Evolutionary conservation across 1,284 basidiomycete genomes (phyloP).

Genomic region (Leccinum fallax): DNA sequence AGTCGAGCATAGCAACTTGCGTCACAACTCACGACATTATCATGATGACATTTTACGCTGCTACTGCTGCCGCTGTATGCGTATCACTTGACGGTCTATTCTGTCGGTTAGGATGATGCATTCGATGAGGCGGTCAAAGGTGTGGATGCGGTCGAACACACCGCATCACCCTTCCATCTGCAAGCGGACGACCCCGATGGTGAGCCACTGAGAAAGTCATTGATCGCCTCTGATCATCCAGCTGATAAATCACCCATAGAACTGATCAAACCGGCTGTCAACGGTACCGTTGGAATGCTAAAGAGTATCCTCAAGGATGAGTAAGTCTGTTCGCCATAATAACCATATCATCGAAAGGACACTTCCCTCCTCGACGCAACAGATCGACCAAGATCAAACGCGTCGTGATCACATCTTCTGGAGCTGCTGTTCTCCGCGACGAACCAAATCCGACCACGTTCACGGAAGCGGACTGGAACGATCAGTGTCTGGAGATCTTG

Average conservation of each 20-base stretch:
- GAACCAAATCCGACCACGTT: not conserved
- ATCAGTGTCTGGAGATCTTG: not conserved
- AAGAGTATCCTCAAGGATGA: not conserved
- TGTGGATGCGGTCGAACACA: not conserved
- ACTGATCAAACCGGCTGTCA: not conserved
- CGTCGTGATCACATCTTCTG: not conserved
- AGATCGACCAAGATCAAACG: not conserved
- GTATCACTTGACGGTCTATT: not conserved
- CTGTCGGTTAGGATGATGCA: not conserved
- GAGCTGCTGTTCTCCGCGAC: not conserved
- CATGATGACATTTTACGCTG: not conserved
- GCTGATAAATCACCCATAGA: not conserved
- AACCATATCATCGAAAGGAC: not conserved
- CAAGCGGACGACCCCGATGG: not conserved
- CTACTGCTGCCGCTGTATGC: not conserved
- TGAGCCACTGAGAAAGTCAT: not conserved
- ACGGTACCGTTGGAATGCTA: not conserved
- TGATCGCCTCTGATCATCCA: not conserved
- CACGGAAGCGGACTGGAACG: not conserved
- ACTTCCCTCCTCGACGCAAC: not conserved
- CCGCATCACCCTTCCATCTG: not conserved
- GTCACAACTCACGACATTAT: not conserved
- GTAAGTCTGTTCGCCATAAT: not conserved
- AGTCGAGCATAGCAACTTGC: not conserved
- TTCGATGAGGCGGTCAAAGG: not conserved